Base-by-base conservation (phyloP, 2,329 filamentous ascomycete species). In the Venturia carpophila region DNA sequence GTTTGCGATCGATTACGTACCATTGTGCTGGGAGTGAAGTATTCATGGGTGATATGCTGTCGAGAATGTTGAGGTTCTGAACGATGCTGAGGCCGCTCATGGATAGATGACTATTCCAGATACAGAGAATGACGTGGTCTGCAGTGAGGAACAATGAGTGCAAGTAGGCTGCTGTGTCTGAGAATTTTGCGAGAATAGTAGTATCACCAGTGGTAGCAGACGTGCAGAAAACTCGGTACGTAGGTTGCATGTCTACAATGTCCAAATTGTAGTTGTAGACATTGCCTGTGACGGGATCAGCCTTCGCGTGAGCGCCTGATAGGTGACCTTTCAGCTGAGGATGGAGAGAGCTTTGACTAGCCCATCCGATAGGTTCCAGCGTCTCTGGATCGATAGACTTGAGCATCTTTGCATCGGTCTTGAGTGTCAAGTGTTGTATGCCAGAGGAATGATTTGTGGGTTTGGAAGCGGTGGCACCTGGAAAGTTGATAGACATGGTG, bases 261-360 rank as follows among this genome's bases (percentile, higher is more conserved):
- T 85, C 80, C n/a, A 92, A 82, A 71, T 95, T 95, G 76, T 84
- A 93, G 75, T 94, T 95, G 80, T 84, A 93, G 7, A 90, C 72
- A 68, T 94, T 90, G 7, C 91, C 90, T 0, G 87, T 92, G 0
- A 76, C 74, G 0, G 87, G 88, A 72, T 94, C 90, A 0, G 83
- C 82, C 64, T 87, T 85, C 0, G 87, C 84, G 72, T 95, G 91
- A 0, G 91, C 84, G 47, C 84, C 87, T 1, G 87, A 87, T 17
- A 90, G 72, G 0, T 82, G 83, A 0, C 91, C 91, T 15, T 79
- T 84, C 15, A 95, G 80, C 0, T 83, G 80, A 0, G 88, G 87
- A 72, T 95, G 87, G 17, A 95, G 79, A 1, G 71, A 72, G 0
- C 71, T 71, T 71, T 93, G 90, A 0, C 74, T 73, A 0, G 85